Conservation (phyloP, 768 basidiomycete genomes). For the Kwoniella shandongensis region DNA sequence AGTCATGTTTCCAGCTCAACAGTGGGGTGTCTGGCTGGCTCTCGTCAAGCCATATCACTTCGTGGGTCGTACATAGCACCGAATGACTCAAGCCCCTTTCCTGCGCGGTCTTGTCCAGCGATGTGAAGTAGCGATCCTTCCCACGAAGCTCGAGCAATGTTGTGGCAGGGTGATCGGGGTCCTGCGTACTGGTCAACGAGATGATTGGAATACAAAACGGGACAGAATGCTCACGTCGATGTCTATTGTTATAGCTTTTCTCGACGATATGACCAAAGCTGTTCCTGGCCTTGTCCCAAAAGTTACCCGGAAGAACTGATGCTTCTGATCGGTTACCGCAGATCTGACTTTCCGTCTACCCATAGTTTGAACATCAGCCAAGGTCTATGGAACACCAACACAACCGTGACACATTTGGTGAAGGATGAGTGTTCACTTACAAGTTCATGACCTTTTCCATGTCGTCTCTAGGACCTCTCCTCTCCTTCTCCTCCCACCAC, state of each 20-base stretch:
- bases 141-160: conserved; percentile 11
- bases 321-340: conserved; percentile 8
- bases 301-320: conserved; percentile 31
- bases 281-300: conserved; percentile 34
- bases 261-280: conserved; percentile 29
- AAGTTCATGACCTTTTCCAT: conserved; percentile 27
- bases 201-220: neutral
- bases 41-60: conserved; percentile 41
- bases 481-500: conserved; percentile 31
- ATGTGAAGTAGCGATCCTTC: conserved; percentile 21
- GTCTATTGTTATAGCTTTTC: conserved; percentile 18
- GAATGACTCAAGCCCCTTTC: conserved; percentile 16
- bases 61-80: conserved; percentile 24
- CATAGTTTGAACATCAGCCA: neutral
- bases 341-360: conserved; percentile 23
- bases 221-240: conserved; percentile 21
- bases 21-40: conserved; percentile 6
- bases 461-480: conserved; percentile 4
- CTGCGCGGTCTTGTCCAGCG: conserved; percentile 30
- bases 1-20: conserved; percentile 38
- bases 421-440: too few relatives aligned
- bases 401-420: neutral
- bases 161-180: conserved; percentile 14
- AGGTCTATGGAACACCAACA: neutral
- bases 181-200: conserved; percentile 9